Base-by-base conservation (phyloP, 345 rosid genomes). In the Citrus reticulata region DNA sequence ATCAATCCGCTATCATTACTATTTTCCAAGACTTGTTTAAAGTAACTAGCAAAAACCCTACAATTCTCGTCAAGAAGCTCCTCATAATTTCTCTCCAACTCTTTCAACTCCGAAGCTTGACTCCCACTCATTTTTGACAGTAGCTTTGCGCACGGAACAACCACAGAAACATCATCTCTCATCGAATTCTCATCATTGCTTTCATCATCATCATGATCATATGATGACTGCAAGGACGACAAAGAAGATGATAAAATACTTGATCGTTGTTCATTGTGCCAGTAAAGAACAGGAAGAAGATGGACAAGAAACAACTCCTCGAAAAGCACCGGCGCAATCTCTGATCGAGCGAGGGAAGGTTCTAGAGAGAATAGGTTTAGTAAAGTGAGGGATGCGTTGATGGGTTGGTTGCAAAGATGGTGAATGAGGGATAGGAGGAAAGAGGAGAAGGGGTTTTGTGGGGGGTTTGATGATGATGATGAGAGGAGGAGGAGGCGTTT, bases 1-100 rank as follows among this genome's bases (percentile, higher is more conserved):
- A 76, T 65, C 57, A 55, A 22, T 64, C 51, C 35, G n/a, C 71
- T 81, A 14, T 58, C 91, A 9, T 70, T 79, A 25, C 72, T 30
- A 59, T 76, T 81, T 37, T 61, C 68, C 66, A 90, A 70, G 19
- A 88, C 85, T 5, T 84, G 80, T 77, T 73, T 78, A 70, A 91
- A 91, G 62, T 85, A 90, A 19, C 70, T 69, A 5, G 81, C 88
- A 57, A 86, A 84, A 73, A 83, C 88, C 70, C 83, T 83, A 75
- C 93, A 90, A 74, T 91, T 91, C 78, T 88, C 89, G 54, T 91
- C 90, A 58, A 90, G 65, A 77, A 78, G 85, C 77, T 82, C 85
- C 73, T 84, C 91, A 24, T 88, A 88, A 55, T 30, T 77, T 13
- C 79, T 77, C 84, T 91, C 95, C 74, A 90, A 40, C 54, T 77